A percentile compares a stretch with the other conserved stretches of the same genome.
phyloP scores from a whole-genome alignment of 768 basidiomycete species.

The Phylloporus arenicola region DNA sequence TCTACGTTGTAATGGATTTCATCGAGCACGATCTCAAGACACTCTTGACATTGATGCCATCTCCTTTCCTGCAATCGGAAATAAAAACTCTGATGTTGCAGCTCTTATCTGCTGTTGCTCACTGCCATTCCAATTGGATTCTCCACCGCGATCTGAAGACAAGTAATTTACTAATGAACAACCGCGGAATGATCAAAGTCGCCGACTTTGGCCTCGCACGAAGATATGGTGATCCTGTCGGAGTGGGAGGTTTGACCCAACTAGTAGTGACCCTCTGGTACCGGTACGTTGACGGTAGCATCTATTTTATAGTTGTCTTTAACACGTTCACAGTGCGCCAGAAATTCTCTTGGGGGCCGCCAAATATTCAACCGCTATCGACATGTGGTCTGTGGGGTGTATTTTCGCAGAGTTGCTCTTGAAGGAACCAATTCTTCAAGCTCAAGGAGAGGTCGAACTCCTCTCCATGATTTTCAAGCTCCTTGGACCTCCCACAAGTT shows the following conservation, averaged over 20 bases:
- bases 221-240: slow-evolving; percentile 93
- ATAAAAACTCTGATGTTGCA: slow-evolving; percentile 97
- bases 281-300: slow-evolving; percentile 51
- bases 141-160: slow-evolving; percentile 97
- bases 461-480: slow-evolving; percentile 92
- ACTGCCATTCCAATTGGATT: slow-evolving; percentile 97
- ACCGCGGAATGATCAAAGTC: slow-evolving; percentile 96
- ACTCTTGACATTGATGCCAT: slow-evolving; percentile 89
- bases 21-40: slow-evolving; percentile 99
- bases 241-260: slow-evolving; percentile 95
- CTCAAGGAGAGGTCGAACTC: slow-evolving; percentile 91
- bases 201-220: slow-evolving; percentile 97
- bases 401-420: slow-evolving; percentile 95
- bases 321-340: slow-evolving; percentile 59
- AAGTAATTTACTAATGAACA: slow-evolving; percentile 97
- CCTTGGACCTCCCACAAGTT: slow-evolving; percentile 84
- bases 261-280: slow-evolving; percentile 99
- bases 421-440: slow-evolving; percentile 95
- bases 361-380: slow-evolving; percentile 91
- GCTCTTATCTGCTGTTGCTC: slow-evolving; percentile 84
- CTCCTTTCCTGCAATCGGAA: slow-evolving; percentile 95
- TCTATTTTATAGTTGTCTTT: slow-evolving; percentile 9
- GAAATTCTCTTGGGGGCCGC: slow-evolving; percentile 92
- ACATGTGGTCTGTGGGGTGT: slow-evolving; percentile 99
- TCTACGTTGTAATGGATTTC: slow-evolving; percentile 99